Evolutionary conservation across 129 eudicot species (phyloP).

Genomic region (Artemisia tridentata): DNA sequence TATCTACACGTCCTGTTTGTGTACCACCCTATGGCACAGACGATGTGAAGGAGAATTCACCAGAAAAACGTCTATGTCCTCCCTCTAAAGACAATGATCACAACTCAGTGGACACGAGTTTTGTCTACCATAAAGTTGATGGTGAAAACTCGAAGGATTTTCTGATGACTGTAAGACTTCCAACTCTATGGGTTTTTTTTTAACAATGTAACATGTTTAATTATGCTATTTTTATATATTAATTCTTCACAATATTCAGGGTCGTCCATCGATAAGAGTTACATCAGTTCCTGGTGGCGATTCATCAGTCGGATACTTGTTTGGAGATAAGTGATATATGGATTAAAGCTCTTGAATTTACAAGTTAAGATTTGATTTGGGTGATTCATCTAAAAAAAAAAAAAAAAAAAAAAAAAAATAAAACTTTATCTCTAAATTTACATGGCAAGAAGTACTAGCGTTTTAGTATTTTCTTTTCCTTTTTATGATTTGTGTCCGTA

Average conservation of each 20-base stretch:
- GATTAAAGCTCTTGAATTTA: background rate
- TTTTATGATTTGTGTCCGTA: slow-evolving; percentile 11
- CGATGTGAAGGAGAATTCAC: slow-evolving; percentile 21
- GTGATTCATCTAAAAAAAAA: background rate
- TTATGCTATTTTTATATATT: background rate
- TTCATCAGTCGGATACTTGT: slow-evolving; percentile 66
- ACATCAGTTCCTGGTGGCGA: slow-evolving; percentile 66
- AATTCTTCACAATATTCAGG: slow-evolving; percentile 31
- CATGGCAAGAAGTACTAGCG: slow-evolving; percentile 16
- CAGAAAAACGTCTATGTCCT: slow-evolving; percentile 12
- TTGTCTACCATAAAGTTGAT: slow-evolving; percentile 28
- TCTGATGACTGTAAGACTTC: slow-evolving; percentile 38
- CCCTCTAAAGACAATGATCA: slow-evolving; percentile 20
- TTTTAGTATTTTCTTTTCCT: background rate
- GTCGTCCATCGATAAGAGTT: slow-evolving; percentile 62
- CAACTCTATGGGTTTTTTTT: background rate
- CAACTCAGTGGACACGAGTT: slow-evolving; percentile 26
- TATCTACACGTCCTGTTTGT: slow-evolving; percentile 24
- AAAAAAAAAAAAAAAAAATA: background rate
- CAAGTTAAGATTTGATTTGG: slow-evolving; percentile 5
- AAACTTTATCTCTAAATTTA: background rate
- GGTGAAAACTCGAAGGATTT: slow-evolving; percentile 41
- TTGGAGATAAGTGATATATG: slow-evolving; percentile 54
- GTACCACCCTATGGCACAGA: slow-evolving; percentile 64
- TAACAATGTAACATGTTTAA: background rate